Conservation (phyloP, 768 basidiomycete species). For the Guyanaporus albipodus region DNA sequence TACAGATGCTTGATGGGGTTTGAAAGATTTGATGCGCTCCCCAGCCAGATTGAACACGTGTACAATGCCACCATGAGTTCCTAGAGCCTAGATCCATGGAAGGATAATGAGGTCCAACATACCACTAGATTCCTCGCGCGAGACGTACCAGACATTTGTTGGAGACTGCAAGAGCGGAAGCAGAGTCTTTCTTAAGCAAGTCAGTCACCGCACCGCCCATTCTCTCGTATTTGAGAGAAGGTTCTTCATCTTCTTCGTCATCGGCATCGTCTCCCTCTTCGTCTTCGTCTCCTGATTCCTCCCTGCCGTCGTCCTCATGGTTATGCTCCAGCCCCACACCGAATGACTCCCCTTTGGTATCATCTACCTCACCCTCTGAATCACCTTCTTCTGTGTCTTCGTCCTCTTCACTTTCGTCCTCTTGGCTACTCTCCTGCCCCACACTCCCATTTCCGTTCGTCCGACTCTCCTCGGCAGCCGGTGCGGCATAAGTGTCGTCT, state of each 20-base stretch:
- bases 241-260: slow-evolving; percentile 85
- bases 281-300: slow-evolving; percentile 20
- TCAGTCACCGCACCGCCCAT: slow-evolving; percentile 69
- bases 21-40: slow-evolving; percentile 81
- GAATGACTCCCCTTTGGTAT: neutral
- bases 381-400: slow-evolving; percentile 1
- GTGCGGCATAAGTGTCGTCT: neutral
- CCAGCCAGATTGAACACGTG: slow-evolving; percentile 81
- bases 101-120: neutral
- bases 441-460: slow-evolving; percentile 19
- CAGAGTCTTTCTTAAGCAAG: slow-evolving; percentile 84
- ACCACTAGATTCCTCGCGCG: neutral
- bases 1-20: slow-evolving; percentile 85
- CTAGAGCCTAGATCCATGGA: slow-evolving; percentile 61
- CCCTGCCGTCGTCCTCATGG: slow-evolving; percentile 8
- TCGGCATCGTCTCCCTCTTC: slow-evolving; percentile 45
- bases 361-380: slow-evolving; percentile 4
- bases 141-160: slow-evolving; percentile 62
- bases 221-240: slow-evolving; percentile 85
- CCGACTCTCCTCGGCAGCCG: neutral
- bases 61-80: slow-evolving; percentile 91
- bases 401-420: slow-evolving; percentile 4
- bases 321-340: neutral
- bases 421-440: neutral
- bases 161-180: slow-evolving; percentile 75